Evolutionary conservation across 495 filamentous ascomycete genomes (phyloP).

Genomic region (Usnea hakonensis): DNA sequence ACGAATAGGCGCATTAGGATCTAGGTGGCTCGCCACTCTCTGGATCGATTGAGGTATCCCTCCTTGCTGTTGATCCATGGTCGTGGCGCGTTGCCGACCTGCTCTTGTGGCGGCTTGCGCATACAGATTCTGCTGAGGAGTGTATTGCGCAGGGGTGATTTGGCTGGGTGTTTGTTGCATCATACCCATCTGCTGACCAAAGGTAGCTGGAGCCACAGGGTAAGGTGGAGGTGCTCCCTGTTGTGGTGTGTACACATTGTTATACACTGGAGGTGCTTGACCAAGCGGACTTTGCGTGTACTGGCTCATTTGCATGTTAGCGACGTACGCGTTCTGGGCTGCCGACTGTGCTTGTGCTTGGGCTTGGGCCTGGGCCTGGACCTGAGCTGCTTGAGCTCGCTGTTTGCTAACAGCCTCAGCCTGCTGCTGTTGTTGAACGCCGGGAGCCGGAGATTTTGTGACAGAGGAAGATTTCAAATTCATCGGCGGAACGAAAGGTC

Average conservation of each 20-base stretch:
- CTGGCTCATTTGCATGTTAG: conserved; percentile 53
- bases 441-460: conserved; percentile 82
- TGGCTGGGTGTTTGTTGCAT: conserved; percentile 58
- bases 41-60: conserved; percentile 91
- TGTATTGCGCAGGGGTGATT: conserved; percentile 62
- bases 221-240: conserved; percentile 82
- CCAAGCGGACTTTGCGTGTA: conserved; percentile 45
- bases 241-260: conserved; percentile 68
- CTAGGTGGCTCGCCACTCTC: conserved; percentile 91
- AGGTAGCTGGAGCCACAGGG: conserved; percentile 57
- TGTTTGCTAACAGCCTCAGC: conserved; percentile 88
- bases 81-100: conserved; percentile 84
- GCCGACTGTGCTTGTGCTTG: conserved; percentile 46
- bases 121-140: conserved; percentile 66
- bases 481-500: conserved; percentile 95
- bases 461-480: conserved; percentile 78
- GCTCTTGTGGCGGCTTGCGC: conserved; percentile 76
- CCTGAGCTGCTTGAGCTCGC: conserved; percentile 60
- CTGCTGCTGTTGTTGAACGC: conserved; percentile 95
- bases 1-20: conserved; percentile 89
- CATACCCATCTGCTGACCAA: conserved; percentile 67
- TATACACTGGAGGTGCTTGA: conserved; percentile 62
- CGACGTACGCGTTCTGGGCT: conserved; percentile 44
- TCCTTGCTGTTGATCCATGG: conserved; percentile 86
- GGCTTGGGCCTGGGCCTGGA: conserved; percentile 56